Conservation (phyloP, 306 rosid species). For the Medicago ruthenica region DNA sequence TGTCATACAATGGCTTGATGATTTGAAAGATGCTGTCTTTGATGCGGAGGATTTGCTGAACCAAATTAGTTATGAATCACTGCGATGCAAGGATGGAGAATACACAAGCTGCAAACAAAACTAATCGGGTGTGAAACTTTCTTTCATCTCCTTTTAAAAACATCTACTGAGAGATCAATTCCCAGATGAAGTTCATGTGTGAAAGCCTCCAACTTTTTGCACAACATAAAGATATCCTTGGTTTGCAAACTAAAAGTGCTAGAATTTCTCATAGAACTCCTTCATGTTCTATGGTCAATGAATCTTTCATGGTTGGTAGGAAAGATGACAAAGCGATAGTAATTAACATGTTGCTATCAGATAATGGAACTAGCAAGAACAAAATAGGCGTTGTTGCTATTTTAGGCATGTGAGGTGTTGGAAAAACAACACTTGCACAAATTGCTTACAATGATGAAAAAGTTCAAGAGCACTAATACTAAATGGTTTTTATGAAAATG, state of each 20-base stretch:
- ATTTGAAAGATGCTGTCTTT: background rate
- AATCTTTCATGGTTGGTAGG: slow-evolving; percentile 1
- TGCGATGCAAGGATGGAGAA: slow-evolving; percentile 1
- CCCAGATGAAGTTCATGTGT: slow-evolving; percentile 32
- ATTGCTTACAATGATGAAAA: slow-evolving; percentile 31
- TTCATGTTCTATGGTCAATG: background rate
- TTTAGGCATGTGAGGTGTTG: slow-evolving; percentile 30
- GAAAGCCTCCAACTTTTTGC: slow-evolving; percentile 38
- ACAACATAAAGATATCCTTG: slow-evolving; percentile 40
- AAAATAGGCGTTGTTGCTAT: background rate
- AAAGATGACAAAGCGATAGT: background rate
- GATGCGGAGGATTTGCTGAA: background rate
- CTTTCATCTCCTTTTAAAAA: slow-evolving; percentile 39
- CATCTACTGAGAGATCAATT: slow-evolving; percentile 41
- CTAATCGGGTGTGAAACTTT: slow-evolving; percentile 49
- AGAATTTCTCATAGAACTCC: background rate
- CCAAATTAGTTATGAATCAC: background rate
- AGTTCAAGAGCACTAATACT: slow-evolving; percentile 22
- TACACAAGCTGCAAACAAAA: background rate
- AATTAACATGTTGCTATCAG: background rate
- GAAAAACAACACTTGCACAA: slow-evolving; percentile 32
- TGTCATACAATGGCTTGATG: background rate
- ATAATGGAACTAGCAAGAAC: background rate
- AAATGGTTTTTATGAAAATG: too few relatives aligned
- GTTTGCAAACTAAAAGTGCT: slow-evolving; percentile 18